phyloP scores from a whole-genome alignment of 2,329 filamentous ascomycete species.

The Neonectria magnoliae region DNA sequence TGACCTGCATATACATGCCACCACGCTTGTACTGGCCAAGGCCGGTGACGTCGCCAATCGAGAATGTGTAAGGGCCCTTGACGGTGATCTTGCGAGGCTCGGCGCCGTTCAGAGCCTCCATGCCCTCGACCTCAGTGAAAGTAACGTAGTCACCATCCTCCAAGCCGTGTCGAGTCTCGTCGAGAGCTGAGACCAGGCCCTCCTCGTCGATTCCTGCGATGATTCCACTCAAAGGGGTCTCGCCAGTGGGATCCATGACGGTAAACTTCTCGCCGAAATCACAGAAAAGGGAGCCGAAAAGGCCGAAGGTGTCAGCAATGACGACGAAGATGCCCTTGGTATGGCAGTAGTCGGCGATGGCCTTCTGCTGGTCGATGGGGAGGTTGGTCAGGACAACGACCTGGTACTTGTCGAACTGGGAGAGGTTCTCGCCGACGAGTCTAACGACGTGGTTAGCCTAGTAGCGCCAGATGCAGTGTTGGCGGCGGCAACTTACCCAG shows the following conservation, averaged over 20 bases:
- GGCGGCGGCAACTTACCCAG: constrained; percentile 53
- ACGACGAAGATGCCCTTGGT: constrained; percentile 92
- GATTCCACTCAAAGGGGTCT: constrained; percentile 87
- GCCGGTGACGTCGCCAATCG: constrained; percentile 90
- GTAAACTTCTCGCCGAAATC: constrained; percentile 97
- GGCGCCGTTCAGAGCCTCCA: constrained; percentile 85
- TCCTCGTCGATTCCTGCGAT: constrained; percentile 90
- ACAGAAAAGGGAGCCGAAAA: constrained; percentile 96
- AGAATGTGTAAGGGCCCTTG: constrained; percentile 97
- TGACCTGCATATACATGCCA: constrained; percentile 93
- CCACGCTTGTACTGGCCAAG: constrained; percentile 89
- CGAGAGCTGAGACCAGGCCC: constrained; percentile 89
- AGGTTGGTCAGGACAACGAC: constrained; percentile 91
- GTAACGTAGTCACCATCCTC: constrained; percentile 97
- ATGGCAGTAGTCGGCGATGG: constrained; percentile 93
- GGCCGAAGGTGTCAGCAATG: constrained; percentile 86
- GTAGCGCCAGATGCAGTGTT: constrained; percentile 9
- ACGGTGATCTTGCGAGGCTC: constrained; percentile 92
- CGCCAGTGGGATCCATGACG: constrained; percentile 88
- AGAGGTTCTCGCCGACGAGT: constrained; percentile 80
- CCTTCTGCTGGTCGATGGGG: constrained; percentile 80
- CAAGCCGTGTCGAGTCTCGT: constrained; percentile 93
- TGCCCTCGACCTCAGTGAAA: constrained; percentile 91
- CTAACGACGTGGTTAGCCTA: constrained; percentile 53
- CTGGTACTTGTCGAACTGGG: constrained; percentile 89